Conservation (phyloP, 176 grass and related monocot species). For the Tillandsia leiboldiana region DNA sequence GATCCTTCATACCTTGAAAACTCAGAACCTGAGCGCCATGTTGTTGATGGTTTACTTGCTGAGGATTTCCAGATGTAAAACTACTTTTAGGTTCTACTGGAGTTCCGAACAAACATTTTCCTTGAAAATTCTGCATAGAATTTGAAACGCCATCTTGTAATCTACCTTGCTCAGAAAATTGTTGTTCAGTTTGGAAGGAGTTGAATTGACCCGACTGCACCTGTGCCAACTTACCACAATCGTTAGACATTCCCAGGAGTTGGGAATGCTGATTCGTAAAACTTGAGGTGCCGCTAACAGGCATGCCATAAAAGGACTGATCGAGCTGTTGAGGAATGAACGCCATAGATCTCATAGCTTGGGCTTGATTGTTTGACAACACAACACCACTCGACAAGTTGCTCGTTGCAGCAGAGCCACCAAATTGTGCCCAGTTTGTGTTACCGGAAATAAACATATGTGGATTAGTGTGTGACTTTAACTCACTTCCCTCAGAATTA, state of each 20-base stretch:
- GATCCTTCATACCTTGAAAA: constrained; percentile 43
- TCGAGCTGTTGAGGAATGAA: constrained; percentile 52
- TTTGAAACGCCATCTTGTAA: constrained; percentile 19
- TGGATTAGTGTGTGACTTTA: constrained; percentile 38
- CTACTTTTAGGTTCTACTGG: constrained; percentile 29
- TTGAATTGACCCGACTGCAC: constrained; percentile 27
- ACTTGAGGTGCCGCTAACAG: constrained; percentile 37
- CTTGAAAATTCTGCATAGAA: constrained; percentile 63
- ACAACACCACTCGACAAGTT: constrained; percentile 66
- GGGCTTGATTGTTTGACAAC: constrained; percentile 46
- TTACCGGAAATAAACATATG: constrained; percentile 51
- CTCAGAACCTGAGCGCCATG: constrained; percentile 44
- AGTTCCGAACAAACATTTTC: constrained; percentile 49
- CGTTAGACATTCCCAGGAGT: constrained; percentile 57
- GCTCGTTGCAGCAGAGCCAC: constrained; percentile 34
- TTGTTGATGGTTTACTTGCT: constrained; percentile 44
- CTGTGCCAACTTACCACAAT: constrained; percentile 48
- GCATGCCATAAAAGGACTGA: constrained; percentile 59
- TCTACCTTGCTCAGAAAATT: constrained; percentile 26
- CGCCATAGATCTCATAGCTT: constrained; percentile 50
- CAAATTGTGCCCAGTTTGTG: constrained; percentile 54
- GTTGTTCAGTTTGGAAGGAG: constrained; percentile 40
- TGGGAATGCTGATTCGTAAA: constrained; percentile 63
- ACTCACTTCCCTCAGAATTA: constrained; percentile 36
- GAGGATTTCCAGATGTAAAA: constrained; percentile 38